A percentile compares a stretch with the other conserved stretches of the same genome.
phyloP scores from a whole-genome alignment of 225 moss, liverwort and hornwort genomes.

The Pseudoscleropodium purum region DNA sequence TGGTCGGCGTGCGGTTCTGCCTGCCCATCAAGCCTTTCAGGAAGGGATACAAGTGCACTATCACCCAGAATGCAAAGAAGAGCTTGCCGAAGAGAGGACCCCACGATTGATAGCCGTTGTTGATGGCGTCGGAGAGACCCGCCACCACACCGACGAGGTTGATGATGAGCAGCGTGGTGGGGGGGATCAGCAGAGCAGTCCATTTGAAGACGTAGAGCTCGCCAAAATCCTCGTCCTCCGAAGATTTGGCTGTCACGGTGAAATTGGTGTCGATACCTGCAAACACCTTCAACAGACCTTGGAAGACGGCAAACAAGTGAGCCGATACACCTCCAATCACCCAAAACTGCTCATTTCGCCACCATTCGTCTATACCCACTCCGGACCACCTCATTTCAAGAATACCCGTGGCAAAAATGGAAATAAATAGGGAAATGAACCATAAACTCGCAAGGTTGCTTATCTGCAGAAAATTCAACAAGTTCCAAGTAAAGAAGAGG shows the following conservation, averaged over 20 bases:
- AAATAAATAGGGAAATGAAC: conserved; percentile 74
- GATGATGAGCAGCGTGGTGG: conserved; percentile 64
- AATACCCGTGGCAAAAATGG: conserved; percentile 73
- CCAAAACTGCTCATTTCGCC: conserved; percentile 89
- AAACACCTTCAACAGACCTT: conserved; percentile 68
- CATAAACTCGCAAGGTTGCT: conserved; percentile 73
- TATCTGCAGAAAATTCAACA: conserved; percentile 27
- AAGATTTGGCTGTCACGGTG: conserved; percentile 61
- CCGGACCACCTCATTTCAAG: conserved; percentile 80
- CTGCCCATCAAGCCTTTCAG: conserved; percentile 75
- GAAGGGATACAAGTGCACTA: conserved; percentile 84
- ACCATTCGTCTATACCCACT: conserved; percentile 78
- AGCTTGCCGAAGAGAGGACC: conserved; percentile 83
- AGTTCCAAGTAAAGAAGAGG: not conserved
- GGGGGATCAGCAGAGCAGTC: conserved; percentile 63
- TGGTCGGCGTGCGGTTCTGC: conserved; percentile 62
- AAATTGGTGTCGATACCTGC: conserved; percentile 73
- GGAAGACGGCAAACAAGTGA: conserved; percentile 79
- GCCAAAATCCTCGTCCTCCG: conserved; percentile 59
- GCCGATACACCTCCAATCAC: conserved; percentile 29
- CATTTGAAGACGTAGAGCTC: conserved; percentile 79
- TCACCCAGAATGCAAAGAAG: conserved; percentile 90
- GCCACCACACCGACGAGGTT: conserved; percentile 74
- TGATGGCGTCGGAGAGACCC: conserved; percentile 63
- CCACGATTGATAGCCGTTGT: conserved; percentile 72